Base-by-base conservation (phyloP, 176 grass and related monocot genomes). In the Phyllostachys edulis region DNA sequence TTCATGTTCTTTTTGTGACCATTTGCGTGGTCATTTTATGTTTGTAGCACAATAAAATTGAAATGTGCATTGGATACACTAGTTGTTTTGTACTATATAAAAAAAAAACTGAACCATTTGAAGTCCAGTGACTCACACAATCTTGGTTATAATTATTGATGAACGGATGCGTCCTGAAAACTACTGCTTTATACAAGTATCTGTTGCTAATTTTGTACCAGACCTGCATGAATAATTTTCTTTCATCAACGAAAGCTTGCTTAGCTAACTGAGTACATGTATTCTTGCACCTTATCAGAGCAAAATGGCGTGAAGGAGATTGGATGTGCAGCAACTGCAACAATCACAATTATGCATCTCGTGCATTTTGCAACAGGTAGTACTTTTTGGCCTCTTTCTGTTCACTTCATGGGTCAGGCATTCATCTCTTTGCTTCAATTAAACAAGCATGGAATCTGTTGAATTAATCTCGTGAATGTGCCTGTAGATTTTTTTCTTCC, bases 341-440 rank as follows among this genome's bases (percentile, higher is more conserved):
- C 83, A 99, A 99, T 91, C 96, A 99, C 82, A 99, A 99, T 85
- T 99, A 93, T 89, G 91, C 93, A 90, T 99, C 96, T 38, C 90
- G 91, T 79, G 86, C 93, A 12, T 86, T 89, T 88, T 99, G 96
- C 79, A 99, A 99, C 83, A 99, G 96, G 96, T 99, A 90, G 27
- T 75, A 7, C 63, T 69, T n/a, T 45, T 1, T 82, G 32, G 24
- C 34, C 26, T 80, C 44, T 49, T 78, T 81, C 26, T 82, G 44
- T 71, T 76, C 10, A 56, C 29, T 71, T 85, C 26, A 49, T 63
- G 61, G 16, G 23, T 62, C 18, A 81, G 40, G 60, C 51, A 21
- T 3, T 9, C 32, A 32, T 82, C 77, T 41, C 4, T 40, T 87
- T 59, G 3, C 8, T 54, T 86, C 42, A 69, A 34, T 34, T 34